Evolutionary conservation across 306 rosid species (phyloP).

Genomic region (Vachellia collinsii): DNA sequence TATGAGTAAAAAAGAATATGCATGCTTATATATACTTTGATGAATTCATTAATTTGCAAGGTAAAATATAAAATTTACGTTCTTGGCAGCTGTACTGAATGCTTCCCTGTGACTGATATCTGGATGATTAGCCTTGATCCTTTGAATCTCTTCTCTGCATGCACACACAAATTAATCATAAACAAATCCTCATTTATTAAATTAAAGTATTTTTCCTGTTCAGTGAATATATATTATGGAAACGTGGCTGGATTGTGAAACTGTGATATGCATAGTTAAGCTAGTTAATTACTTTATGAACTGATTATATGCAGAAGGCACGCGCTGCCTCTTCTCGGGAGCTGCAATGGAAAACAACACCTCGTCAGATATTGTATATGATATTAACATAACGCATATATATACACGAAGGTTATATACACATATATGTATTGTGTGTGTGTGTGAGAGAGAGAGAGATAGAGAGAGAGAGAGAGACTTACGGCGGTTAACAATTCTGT

Average conservation of each 20-base stretch:
- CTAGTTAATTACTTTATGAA: constrained; percentile 82
- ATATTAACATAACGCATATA: not conserved
- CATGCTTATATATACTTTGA: too few species aligned
- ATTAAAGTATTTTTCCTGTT: not conserved
- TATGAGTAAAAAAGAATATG: not conserved
- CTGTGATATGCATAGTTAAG: not conserved
- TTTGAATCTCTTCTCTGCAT: constrained; percentile 91
- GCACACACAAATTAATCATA: constrained; percentile 18
- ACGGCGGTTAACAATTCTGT: constrained; percentile 82
- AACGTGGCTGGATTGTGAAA: not conserved
- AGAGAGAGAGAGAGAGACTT: constrained; percentile 44
- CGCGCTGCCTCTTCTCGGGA: constrained; percentile 99
- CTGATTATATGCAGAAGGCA: constrained; percentile 99
- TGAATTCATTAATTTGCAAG: not conserved
- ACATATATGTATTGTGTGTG: too few species aligned
- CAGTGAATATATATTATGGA: not conserved
- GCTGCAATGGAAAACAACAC: constrained; percentile 84
- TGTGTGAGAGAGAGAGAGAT: constrained; percentile 1
- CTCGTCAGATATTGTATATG: constrained; percentile 37
- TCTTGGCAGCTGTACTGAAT: constrained; percentile 96
- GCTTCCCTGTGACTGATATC: constrained; percentile 98
- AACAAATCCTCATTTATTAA: not conserved
- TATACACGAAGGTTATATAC: not conserved
- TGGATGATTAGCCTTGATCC: constrained; percentile 97
- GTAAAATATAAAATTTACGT: constrained; percentile 46